Evolutionary conservation across 225 moss, liverwort and hornwort species (phyloP).

Genomic region (Polytrichum commune): DNA sequence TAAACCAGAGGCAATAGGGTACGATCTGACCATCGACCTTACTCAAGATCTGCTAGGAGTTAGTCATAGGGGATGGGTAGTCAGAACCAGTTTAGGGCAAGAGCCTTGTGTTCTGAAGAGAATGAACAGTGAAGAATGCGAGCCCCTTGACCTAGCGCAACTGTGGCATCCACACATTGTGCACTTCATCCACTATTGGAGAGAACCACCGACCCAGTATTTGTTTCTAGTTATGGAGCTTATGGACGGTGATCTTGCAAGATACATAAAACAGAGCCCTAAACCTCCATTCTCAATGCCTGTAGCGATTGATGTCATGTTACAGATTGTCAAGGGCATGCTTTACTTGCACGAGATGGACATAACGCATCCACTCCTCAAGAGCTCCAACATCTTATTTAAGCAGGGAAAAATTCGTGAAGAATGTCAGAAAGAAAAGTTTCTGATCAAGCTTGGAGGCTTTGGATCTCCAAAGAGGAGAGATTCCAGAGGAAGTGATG

Average conservation of each 20-base stretch:
- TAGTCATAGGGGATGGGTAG: slow-evolving; percentile 6
- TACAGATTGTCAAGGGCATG: slow-evolving; percentile 21
- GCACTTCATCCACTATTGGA: slow-evolving; percentile 11
- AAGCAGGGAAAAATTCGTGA: too few species aligned
- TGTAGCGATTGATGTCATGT: slow-evolving; percentile 14
- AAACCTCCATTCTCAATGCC: neutral
- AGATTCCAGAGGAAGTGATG: neutral
- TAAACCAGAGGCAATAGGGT: neutral
- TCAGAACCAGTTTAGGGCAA: slow-evolving; percentile 1
- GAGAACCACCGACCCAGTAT: neutral
- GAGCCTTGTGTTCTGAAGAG: slow-evolving; percentile 9
- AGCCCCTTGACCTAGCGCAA: slow-evolving; percentile 7
- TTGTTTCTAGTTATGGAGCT: slow-evolving; percentile 15
- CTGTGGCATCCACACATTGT: slow-evolving; percentile 17
- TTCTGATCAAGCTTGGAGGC: slow-evolving; percentile 18
- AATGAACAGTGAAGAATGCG: neutral
- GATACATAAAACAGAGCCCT: neutral
- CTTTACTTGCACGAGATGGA: slow-evolving; percentile 12
- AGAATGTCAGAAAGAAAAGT: neutral
- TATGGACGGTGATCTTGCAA: slow-evolving; percentile 11
- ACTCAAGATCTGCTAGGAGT: slow-evolving; percentile 17
- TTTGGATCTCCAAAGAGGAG: slow-evolving; percentile 2
- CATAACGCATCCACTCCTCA: slow-evolving; percentile 10
- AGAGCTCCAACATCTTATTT: slow-evolving; percentile 8
- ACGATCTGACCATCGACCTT: slow-evolving; percentile 14